Evolutionary conservation across 148 eudicot species (phyloP).

Genomic region (Amaranthus cruentus): DNA sequence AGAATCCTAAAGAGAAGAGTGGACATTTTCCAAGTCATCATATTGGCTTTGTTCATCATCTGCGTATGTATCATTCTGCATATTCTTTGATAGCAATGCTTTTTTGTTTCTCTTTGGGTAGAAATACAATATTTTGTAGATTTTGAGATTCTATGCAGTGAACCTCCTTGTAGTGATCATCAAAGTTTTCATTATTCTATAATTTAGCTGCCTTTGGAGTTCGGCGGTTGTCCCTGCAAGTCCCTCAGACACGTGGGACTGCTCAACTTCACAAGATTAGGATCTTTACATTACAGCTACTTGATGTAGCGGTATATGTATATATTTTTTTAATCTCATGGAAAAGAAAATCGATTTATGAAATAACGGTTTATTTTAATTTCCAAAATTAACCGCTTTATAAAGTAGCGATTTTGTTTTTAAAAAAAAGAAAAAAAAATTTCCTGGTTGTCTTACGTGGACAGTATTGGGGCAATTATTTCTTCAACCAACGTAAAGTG

Average conservation of each 20-base stretch:
- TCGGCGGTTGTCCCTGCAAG: slow-evolving; percentile 13
- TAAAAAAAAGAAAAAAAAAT: too few species aligned
- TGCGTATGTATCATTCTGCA: slow-evolving; percentile 15
- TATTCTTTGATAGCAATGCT: slow-evolving; percentile 14
- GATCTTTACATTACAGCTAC: too few species aligned
- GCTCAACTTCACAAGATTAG: slow-evolving; percentile 11
- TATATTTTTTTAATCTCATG: too few species aligned
- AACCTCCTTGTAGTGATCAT: slow-evolving; percentile 71
- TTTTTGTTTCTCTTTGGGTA: slow-evolving; percentile 26
- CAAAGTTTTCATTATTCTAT: slow-evolving; percentile 36
- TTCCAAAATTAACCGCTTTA: too few species aligned
- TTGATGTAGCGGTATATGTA: too few species aligned
- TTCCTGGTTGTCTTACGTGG: too few species aligned
- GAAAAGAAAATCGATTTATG: too few species aligned
- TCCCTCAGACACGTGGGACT: slow-evolving; percentile 9
- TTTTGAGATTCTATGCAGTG: slow-evolving; percentile 60
- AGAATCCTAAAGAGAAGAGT: slow-evolving; percentile 24
- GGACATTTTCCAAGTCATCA: slow-evolving; percentile 20
- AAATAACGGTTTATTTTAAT: too few species aligned
- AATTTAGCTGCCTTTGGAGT: slow-evolving; percentile 38
- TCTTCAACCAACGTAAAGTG: too few species aligned
- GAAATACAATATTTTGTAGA: slow-evolving; percentile 17
- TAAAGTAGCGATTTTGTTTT: too few species aligned
- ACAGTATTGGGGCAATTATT: too few species aligned
- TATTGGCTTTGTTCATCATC: slow-evolving; percentile 21